Conservation (phyloP, 805 yeast species). For the Scheffersomyces coipomensis region DNA sequence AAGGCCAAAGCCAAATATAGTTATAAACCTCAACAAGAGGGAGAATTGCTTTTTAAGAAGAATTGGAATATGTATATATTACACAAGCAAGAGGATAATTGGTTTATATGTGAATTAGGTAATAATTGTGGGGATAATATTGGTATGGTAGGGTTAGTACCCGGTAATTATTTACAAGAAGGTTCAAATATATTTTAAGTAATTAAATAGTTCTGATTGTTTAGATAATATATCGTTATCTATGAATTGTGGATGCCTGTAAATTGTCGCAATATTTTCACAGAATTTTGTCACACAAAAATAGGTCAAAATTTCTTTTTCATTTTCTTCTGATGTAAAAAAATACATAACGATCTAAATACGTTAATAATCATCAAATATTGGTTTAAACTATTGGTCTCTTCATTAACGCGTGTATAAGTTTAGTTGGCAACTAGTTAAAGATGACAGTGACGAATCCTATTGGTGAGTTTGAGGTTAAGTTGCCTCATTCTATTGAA, state of each 20-base stretch:
- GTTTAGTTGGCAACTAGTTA: too few species aligned
- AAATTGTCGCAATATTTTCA: too few species aligned
- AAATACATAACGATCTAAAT: too few species aligned
- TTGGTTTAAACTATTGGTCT: too few species aligned
- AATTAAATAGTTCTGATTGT: too few species aligned
- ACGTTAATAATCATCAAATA: too few species aligned
- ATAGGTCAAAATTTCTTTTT: too few species aligned
- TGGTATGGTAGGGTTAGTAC: conserved; percentile 42
- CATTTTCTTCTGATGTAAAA: too few species aligned
- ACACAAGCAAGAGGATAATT: conserved; percentile 43
- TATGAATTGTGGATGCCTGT: too few species aligned
- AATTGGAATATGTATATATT: conserved; percentile 42
- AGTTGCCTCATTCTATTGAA: conserved; percentile 21
- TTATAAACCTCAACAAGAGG: conserved; percentile 39
- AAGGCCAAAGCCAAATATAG: conserved; percentile 40
- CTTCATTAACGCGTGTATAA: too few species aligned
- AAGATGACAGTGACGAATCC: conserved; percentile 8
- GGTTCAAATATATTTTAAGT: conserved; percentile 12
- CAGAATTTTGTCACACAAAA: too few species aligned
- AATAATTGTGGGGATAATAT: conserved; percentile 26
- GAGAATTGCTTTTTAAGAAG: conserved; percentile 39
- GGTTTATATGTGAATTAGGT: conserved; percentile 44
- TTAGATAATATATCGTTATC: too few species aligned
- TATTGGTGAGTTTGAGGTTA: conserved; percentile 17
- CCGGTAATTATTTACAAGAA: conserved; percentile 42